A percentile compares a stretch with the other conserved stretches of the same genome.
Evolutionary conservation across 176 grass and related monocot species (phyloP).

Genomic region (Lolium perenne): DNA sequence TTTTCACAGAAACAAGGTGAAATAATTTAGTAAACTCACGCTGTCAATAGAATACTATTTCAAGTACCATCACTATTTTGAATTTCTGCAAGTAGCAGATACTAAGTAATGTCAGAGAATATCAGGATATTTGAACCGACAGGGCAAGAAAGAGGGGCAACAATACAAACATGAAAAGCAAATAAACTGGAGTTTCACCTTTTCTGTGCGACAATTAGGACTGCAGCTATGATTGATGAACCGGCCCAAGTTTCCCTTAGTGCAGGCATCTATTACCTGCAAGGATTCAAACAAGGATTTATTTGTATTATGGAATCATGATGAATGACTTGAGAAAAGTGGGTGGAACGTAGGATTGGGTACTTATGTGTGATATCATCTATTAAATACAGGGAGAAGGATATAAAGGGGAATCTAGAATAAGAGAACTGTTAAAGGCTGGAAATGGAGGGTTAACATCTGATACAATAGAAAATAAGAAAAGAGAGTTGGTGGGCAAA

Average conservation of each 20-base stretch:
- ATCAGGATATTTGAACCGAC: not conserved
- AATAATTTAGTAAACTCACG: conserved; percentile 27
- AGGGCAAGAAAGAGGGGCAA: conserved; percentile 20
- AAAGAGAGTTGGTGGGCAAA: conserved; percentile 8
- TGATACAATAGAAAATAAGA: conserved; percentile 7
- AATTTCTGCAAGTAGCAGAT: conserved; percentile 4
- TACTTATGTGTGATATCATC: conserved; percentile 18
- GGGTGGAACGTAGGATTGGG: conserved; percentile 7
- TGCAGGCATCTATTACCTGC: conserved; percentile 97
- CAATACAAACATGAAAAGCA: conserved; percentile 35
- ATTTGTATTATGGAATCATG: conserved; percentile 20
- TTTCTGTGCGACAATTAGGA: conserved; percentile 97
- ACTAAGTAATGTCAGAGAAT: conserved; percentile 9
- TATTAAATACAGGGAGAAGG: conserved; percentile 13
- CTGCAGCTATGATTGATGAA: conserved; percentile 99
- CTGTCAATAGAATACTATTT: conserved; percentile 32
- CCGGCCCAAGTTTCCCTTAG: conserved; percentile 95
- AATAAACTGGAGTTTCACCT: conserved; percentile 60
- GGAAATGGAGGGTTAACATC: conserved; percentile 7
- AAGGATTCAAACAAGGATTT: conserved; percentile 42
- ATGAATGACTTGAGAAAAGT: conserved; percentile 27
- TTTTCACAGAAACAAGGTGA: conserved; percentile 28
- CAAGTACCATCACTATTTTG: conserved; percentile 35
- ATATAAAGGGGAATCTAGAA: conserved; percentile 30
- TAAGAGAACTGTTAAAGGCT: not conserved